A percentile compares a stretch with the other conserved stretches of the same genome.
Conservation (phyloP, 225 moss, liverwort and hornwort species). For the Ulota crispa region DNA sequence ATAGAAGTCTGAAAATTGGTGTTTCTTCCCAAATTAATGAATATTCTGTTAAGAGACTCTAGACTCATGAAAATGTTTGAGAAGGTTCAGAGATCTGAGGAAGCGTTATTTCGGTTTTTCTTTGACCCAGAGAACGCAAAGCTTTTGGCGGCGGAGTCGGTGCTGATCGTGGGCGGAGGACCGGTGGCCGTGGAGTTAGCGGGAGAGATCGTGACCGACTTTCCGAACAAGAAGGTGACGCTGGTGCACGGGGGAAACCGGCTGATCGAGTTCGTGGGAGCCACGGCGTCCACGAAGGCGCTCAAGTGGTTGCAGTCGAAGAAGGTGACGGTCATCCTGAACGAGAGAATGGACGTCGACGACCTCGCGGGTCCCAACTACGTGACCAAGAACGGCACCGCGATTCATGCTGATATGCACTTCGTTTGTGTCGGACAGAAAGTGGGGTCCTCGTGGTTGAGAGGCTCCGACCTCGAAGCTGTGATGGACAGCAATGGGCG, state of each 20-base stretch:
- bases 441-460: constrained; percentile 64
- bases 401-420: constrained; percentile 61
- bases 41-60: too few relatives aligned
- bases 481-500: constrained; percentile 46
- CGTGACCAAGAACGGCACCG: constrained; percentile 58
- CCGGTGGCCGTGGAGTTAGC: constrained; percentile 87
- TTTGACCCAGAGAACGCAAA: constrained; percentile 55
- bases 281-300: constrained; percentile 70
- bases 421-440: constrained; percentile 66
- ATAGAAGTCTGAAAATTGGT: too few relatives aligned
- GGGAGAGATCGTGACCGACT: constrained; percentile 79
- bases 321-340: constrained; percentile 69
- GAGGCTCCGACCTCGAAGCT: constrained; percentile 38
- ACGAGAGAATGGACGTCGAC: constrained; percentile 48
- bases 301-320: constrained; percentile 71
- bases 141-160: constrained; percentile 55
- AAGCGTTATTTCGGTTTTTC: background rate
- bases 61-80: too few relatives aligned
- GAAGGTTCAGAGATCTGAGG: background rate
- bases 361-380: constrained; percentile 45
- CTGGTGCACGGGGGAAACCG: constrained; percentile 65
- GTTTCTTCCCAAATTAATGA: too few relatives aligned
- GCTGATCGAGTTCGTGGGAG: constrained; percentile 61
- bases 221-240: constrained; percentile 69
- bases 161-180: constrained; percentile 84